phyloP scores from a whole-genome alignment of 129 eudicot species.

The Centella asiatica region DNA sequence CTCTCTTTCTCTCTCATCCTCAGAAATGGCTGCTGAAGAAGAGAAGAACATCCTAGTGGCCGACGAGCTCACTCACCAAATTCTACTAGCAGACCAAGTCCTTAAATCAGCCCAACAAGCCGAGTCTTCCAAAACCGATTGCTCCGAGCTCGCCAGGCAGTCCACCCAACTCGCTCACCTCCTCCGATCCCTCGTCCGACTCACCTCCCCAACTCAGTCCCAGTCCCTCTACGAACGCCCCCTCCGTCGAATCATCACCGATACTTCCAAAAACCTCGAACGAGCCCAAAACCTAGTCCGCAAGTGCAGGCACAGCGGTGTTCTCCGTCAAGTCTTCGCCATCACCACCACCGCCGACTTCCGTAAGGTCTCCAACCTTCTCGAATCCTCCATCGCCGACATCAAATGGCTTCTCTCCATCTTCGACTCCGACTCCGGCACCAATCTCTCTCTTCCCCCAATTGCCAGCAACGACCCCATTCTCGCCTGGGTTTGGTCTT shows the following conservation, averaged over 20 bases:
- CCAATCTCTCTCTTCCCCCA: conserved; percentile 51
- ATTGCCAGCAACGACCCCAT: conserved; percentile 67
- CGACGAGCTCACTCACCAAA: conserved; percentile 46
- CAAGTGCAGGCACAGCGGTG: conserved; percentile 41
- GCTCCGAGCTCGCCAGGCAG: conserved; percentile 40
- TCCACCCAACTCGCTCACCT: conserved; percentile 43
- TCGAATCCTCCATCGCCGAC: conserved; percentile 65
- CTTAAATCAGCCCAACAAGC: conserved; percentile 43
- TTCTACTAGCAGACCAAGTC: conserved; percentile 42
- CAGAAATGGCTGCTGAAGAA: conserved; percentile 21
- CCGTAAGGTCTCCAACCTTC: conserved; percentile 37
- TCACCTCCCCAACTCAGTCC: conserved; percentile 28
- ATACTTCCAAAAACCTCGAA: conserved; percentile 39
- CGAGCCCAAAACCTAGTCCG: conserved; percentile 48
- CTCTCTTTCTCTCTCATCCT: neutral
- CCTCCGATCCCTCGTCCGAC: conserved; percentile 58
- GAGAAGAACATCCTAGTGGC: conserved; percentile 44
- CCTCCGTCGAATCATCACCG: conserved; percentile 42
- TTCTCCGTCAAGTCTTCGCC: conserved; percentile 46
- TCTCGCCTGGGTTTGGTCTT: conserved; percentile 75
- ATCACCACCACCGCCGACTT: conserved; percentile 55
- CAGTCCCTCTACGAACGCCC: conserved; percentile 57
- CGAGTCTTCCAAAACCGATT: conserved; percentile 41
- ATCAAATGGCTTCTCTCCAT: conserved; percentile 58
- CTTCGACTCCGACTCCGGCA: conserved; percentile 36